Evolutionary conservation across 177 flowering plant genomes (phyloP).

Genomic region (Telopea speciosissima): DNA sequence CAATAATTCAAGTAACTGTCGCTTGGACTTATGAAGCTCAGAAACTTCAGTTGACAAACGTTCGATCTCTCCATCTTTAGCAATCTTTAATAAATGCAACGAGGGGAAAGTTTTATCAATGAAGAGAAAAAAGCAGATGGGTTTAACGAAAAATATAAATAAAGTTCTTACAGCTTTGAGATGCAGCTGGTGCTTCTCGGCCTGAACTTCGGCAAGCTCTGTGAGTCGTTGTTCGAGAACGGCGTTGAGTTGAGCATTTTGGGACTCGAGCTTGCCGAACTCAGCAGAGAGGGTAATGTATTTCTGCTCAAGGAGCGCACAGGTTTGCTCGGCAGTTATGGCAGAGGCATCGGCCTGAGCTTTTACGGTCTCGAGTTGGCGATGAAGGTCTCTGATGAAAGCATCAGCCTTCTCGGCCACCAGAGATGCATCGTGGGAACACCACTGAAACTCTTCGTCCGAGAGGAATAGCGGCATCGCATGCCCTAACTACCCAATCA

Average conservation of each 20-base stretch:
- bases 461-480: conserved; percentile 78
- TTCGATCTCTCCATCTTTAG: conserved; percentile 77
- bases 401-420: conserved; percentile 81
- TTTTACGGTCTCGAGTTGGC: conserved; percentile 55
- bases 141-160: neutral
- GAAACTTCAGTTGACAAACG: conserved; percentile 48
- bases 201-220: conserved; percentile 53
- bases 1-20: conserved; percentile 69
- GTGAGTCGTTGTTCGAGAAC: conserved; percentile 41
- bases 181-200: conserved; percentile 66
- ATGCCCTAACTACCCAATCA: conserved; percentile 14
- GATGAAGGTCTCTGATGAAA: conserved; percentile 43
- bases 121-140: neutral
- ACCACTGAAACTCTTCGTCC: conserved; percentile 62
- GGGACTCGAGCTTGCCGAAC: conserved; percentile 45
- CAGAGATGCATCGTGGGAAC: conserved; percentile 33
- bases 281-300: conserved; percentile 66
- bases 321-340: conserved; percentile 84
- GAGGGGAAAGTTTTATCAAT: neutral
- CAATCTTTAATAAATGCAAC: conserved; percentile 37
- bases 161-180: conserved; percentile 38
- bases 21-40: conserved; percentile 68
- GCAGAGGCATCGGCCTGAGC: conserved; percentile 87
- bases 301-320: conserved; percentile 81
- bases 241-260: conserved; percentile 42